Percentiles rank a stretch among this genome's conserved stretches.
Evolutionary conservation across 371 early-diverging fungal genomes (phyloP).

Genomic region (Mortierella sp.): DNA sequence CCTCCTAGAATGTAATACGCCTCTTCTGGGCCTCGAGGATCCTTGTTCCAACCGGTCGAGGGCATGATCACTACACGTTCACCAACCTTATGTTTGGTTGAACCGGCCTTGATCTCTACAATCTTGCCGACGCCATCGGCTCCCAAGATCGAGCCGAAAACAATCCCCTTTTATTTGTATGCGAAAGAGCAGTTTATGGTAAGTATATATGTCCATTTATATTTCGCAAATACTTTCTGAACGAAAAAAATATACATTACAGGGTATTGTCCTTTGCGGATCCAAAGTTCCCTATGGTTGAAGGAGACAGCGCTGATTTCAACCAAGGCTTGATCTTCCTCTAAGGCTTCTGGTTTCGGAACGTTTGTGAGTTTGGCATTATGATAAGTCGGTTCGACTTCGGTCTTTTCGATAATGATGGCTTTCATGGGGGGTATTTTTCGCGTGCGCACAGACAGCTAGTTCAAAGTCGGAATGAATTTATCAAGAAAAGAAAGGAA

Average conservation of each 20-base stretch:
- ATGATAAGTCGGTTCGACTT: conserved; percentile 28
- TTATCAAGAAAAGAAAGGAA: too few species aligned
- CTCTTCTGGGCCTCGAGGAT: conserved; percentile 72
- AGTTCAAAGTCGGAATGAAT: too few species aligned
- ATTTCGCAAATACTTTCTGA: too few species aligned
- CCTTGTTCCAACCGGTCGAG: conserved; percentile 66
- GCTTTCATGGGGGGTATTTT: conserved; percentile 32
- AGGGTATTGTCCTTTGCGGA: conserved; percentile 63
- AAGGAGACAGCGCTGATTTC: conserved; percentile 73
- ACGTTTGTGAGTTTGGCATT: conserved; percentile 30
- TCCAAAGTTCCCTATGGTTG: conserved; percentile 79
- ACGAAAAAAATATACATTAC: too few species aligned
- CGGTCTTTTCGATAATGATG: conserved; percentile 32
- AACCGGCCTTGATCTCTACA: conserved; percentile 29
- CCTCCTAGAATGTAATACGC: conserved; percentile 67
- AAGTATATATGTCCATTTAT: too few species aligned
- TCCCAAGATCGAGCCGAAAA: conserved; percentile 64
- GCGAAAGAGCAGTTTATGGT: too few species aligned
- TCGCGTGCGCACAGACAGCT: background rate
- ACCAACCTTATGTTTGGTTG: conserved; percentile 35
- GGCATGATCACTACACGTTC: conserved; percentile 68
- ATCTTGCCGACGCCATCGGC: conserved; percentile 73
- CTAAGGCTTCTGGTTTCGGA: conserved; percentile 38
- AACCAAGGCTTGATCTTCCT: conserved; percentile 60
- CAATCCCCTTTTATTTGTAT: conserved; percentile 53